Evolutionary conservation across 2,329 filamentous ascomycete genomes (phyloP).

Genomic region (Botrytis fabae): DNA sequence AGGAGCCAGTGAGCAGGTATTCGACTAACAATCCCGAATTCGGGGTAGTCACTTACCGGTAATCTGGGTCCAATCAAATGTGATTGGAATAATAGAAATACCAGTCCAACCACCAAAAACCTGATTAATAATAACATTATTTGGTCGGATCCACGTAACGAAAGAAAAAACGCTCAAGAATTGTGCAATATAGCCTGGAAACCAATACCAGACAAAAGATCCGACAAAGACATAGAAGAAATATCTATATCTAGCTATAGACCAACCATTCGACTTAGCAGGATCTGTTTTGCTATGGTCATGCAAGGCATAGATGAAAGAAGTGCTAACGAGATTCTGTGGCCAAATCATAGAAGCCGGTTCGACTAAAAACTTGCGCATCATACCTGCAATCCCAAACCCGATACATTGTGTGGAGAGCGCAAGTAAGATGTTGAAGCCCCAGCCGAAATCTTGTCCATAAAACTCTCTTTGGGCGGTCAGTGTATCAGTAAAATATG

Average conservation of each 20-base stretch:
- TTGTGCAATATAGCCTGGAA: constrained; percentile 63
- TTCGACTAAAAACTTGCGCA: constrained; percentile 57
- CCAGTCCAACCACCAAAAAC: constrained; percentile 68
- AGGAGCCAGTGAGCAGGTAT: background rate
- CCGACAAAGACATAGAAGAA: constrained; percentile 44
- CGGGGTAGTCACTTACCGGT: constrained; percentile 35
- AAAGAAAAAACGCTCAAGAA: constrained; percentile 71
- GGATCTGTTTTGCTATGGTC: constrained; percentile 59
- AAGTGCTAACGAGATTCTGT: constrained; percentile 35
- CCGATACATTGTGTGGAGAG: constrained; percentile 63
- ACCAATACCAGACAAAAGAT: constrained; percentile 55
- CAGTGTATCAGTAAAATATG: constrained; percentile 72
- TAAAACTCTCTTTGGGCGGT: constrained; percentile 72
- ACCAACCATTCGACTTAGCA: constrained; percentile 45
- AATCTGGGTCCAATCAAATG: constrained; percentile 55
- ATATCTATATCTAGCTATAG: constrained; percentile 46
- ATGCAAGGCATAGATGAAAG: constrained; percentile 51
- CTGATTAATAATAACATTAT: constrained; percentile 69
- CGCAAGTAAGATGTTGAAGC: constrained; percentile 59
- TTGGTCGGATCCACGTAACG: constrained; percentile 69
- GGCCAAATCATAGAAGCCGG: constrained; percentile 69
- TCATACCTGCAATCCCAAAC: constrained; percentile 61
- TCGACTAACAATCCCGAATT: constrained; percentile 46
- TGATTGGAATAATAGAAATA: constrained; percentile 67
- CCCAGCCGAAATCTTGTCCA: constrained; percentile 64